phyloP scores from a whole-genome alignment of 2,329 filamentous ascomycete genomes.

The Penicillium sp. region DNA sequence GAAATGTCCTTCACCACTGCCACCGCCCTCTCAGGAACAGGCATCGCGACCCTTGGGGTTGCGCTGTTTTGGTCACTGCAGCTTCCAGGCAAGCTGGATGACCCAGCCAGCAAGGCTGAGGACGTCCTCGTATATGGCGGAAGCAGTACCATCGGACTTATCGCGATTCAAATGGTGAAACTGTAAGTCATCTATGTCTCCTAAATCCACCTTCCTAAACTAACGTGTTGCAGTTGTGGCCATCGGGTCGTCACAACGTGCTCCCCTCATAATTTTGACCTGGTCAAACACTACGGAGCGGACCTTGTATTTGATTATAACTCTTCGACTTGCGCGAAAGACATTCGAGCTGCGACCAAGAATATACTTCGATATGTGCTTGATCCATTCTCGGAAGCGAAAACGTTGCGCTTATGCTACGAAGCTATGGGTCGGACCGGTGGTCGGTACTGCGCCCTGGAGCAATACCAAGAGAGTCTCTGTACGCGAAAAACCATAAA shows the following conservation, averaged over 20 bases:
- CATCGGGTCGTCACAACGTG: constrained; percentile 37
- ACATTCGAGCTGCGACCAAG: constrained; percentile 33
- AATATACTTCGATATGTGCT: constrained; percentile 29
- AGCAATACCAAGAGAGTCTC: constrained; percentile 21
- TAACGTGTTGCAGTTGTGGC: constrained; percentile 17
- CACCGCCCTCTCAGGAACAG: constrained; percentile 18
- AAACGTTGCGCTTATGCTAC: constrained; percentile 20
- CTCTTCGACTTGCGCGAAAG: constrained; percentile 28
- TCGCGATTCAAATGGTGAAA: constrained; percentile 25
- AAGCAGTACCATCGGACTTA: constrained; percentile 21
- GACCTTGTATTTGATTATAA: constrained; percentile 39
- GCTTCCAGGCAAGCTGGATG: constrained; percentile 14
- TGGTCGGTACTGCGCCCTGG: constrained; percentile 23
- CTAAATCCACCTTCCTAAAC: neutral
- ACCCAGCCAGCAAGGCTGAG: constrained; percentile 7
- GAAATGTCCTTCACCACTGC: constrained; percentile 6
- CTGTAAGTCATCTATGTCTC: constrained; percentile 9
- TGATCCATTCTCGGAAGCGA: constrained; percentile 23
- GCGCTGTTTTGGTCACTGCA: constrained; percentile 25
- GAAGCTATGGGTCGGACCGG: constrained; percentile 22
- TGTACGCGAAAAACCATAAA: constrained; percentile 19
- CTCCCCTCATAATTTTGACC: constrained; percentile 33
- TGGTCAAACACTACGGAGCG: constrained; percentile 37
- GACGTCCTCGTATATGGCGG: constrained; percentile 22
- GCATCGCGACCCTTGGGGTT: constrained; percentile 23